These are phyloP conservation scores for Chalciporus piperatus DNA, from an alignment of 768 basidiomycete genomes.

Conservation along the genomic window DNA sequence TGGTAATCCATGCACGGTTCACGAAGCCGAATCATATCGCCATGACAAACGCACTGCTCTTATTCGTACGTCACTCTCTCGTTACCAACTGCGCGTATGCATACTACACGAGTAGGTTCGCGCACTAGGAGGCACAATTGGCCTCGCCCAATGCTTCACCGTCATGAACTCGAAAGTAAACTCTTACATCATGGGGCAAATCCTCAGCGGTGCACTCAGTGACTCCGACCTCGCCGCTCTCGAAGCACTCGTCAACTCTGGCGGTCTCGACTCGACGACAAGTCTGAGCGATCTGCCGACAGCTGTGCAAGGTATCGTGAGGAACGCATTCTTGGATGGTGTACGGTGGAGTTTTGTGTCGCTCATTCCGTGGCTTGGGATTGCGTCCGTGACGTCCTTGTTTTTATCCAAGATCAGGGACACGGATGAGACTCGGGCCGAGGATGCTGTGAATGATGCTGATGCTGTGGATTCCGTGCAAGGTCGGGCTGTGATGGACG, in stretches of 20 bases:
- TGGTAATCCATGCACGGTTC: slow-evolving; percentile 46
- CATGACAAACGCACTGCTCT: slow-evolving; percentile 39
- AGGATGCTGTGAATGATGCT: neutral
- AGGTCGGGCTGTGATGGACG: neutral
- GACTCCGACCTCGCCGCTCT: slow-evolving; percentile 28
- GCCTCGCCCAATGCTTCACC: slow-evolving; percentile 52
- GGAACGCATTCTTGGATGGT: slow-evolving; percentile 41
- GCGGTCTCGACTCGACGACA: slow-evolving; percentile 34
- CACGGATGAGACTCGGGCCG: slow-evolving; percentile 3
- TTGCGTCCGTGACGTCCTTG: slow-evolving; percentile 34
- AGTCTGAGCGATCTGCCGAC: slow-evolving; percentile 37
- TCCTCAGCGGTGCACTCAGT: slow-evolving; percentile 29
- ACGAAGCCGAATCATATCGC: slow-evolving; percentile 42
- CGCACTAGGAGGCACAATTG: slow-evolving; percentile 49
- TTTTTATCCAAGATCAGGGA: slow-evolving; percentile 40
- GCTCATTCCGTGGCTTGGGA: slow-evolving; percentile 45
- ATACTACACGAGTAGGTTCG: slow-evolving; percentile 35
- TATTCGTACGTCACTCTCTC: slow-evolving; percentile 39
- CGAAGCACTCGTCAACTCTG: slow-evolving; percentile 17
- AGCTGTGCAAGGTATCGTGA: slow-evolving; percentile 33
- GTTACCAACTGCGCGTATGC: neutral
- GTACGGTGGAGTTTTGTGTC: slow-evolving; percentile 45
- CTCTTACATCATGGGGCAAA: slow-evolving; percentile 27
- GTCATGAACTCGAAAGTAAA: slow-evolving; percentile 44
- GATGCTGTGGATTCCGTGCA: neutral